Base-by-base conservation (phyloP, 371 early-diverging fungal genomes). In the Mortierella sp. region DNA sequence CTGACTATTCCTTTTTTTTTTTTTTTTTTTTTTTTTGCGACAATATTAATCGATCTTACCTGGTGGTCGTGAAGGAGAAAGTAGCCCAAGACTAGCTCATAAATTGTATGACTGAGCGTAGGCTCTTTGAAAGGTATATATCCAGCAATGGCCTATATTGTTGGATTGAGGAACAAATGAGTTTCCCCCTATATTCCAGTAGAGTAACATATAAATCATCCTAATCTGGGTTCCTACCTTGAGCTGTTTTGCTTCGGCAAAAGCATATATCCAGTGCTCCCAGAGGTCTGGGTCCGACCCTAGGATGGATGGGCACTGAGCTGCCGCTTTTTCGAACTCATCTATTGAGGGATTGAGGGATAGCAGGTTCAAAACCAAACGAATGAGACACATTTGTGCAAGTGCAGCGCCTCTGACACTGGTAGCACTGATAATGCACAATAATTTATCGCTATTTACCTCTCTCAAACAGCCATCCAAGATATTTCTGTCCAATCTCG, bases 191-290 rank as follows among this genome's bases (percentile, higher is more conserved):
- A 54, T 0, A n/a, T 10, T 45, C 43, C 40, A 35, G 26, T 16
- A 45, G 9, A 22, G 30, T 35, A 35, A 20, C 45, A 55, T 64
- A 28, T 83, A 90, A 90, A 43, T 14, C 43, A 14, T n/a, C n/a
- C n/a, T 11, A 16, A 43, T 52, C n/a, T 20, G 18, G 52, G 3
- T 20, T n/a, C 9, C 0, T 28, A 55, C 55, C 75, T 88, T 86
- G 30, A 98, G 85, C 55, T 95, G 89, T 14, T 90, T 85, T 51
- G 89, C 83, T 61, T 95, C 93, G 5, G 91, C 90, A 86, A 97
- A 98, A 12, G 85, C 87, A 78, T 91, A 94, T 3, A 97, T 88
- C 97, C 97, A 97, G 49, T 89, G 83, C 73, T 98, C 98, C 99
- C 99, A 99, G 1, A 92, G 83, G 5, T 88, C 84, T 3, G 85